A percentile compares a stretch with the other conserved stretches of the same genome.
Evolutionary conservation across 2,329 filamentous ascomycete genomes (phyloP).

Genomic region (Penicillium sp.): DNA sequence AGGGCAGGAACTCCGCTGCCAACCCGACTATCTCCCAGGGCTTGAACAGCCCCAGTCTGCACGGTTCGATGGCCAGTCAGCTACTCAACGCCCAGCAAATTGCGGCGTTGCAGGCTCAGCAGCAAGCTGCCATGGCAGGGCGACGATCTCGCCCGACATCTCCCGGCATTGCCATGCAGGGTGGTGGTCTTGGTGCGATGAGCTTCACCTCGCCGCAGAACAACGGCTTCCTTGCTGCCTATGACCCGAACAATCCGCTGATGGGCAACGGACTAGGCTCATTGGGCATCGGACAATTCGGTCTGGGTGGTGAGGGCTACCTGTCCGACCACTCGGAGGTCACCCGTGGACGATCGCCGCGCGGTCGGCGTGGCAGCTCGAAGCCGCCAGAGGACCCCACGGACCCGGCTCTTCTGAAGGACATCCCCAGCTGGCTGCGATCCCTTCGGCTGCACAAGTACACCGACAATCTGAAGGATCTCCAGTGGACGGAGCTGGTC

Average conservation of each 20-base stretch:
- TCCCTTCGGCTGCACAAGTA: constrained; percentile 97
- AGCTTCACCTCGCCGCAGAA: constrained; percentile 87
- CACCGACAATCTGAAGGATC: constrained; percentile 95
- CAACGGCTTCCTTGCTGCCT: constrained; percentile 91
- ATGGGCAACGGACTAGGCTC: constrained; percentile 74
- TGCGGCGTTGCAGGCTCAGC: constrained; percentile 76
- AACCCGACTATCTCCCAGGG: constrained; percentile 71
- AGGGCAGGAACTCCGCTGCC: constrained; percentile 49
- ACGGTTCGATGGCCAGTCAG: constrained; percentile 81
- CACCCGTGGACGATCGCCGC: constrained; percentile 85
- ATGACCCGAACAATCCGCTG: constrained; percentile 73
- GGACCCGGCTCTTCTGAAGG: constrained; percentile 84
- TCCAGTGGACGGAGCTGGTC: constrained; percentile 93
- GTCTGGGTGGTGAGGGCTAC: constrained; percentile 78
- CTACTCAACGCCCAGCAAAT: constrained; percentile 85
- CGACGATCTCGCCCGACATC: constrained; percentile 87
- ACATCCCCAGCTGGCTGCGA: constrained; percentile 94
- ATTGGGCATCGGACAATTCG: constrained; percentile 74
- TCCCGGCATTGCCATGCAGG: constrained; percentile 82
- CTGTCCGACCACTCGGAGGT: constrained; percentile 94
- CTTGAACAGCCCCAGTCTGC: constrained; percentile 66
- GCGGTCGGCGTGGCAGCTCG: constrained; percentile 89
- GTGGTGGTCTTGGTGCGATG: constrained; percentile 64
- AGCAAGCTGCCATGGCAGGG: constrained; percentile 61
- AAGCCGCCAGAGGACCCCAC: constrained; percentile 98